Base-by-base conservation (phyloP, 805 yeast species). In the Teunomyces aglyptinius region DNA sequence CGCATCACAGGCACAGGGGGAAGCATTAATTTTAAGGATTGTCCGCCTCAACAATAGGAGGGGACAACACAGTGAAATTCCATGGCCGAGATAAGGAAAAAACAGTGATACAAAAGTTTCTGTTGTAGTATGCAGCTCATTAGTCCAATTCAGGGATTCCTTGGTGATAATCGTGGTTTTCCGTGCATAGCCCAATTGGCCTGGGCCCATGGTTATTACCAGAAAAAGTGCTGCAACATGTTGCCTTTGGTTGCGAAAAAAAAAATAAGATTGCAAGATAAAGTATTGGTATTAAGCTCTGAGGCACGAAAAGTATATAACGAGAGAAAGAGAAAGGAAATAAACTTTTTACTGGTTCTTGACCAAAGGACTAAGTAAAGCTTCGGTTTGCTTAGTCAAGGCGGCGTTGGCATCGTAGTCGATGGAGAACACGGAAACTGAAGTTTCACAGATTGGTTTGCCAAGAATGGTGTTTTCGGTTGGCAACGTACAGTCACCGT, bases 401-500 rank as follows among this genome's bases (percentile, higher is more conserved):
- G 20, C 36, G 46, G 51, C 41, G 53, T 54, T 56, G 36, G 67
- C 66, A 43, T 60, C 67, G 54, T 65, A 61, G 51, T 65, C 67
- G 31, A 60, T 51, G 40, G 59, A 53, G 52, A 63, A 60, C 20
- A 61, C 56, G 26, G 61, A 53, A 36, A 63, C 62, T 5, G 66
- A 43, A 15, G 61, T 44, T 44, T 56, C 49, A 51, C 68, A 63
- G 46, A 58, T 57, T 48, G 58, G 49, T 52, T 62, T 58, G 13
- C 53, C 57, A 42, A 64, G 52, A 40, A 69, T 56, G 33, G 50
- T 53, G 50, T 60, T 55, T 58, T 76, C 81, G 47, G 73, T 67
- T 45, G 76, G 81, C 52, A 76, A 67, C 15, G 61, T 24, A 45
- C 73, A 68, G 54, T 71, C 71, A 57, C 82, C 82, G 48, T 68